Conservation (phyloP, 106 monocot species). For the Triglochin maritima region DNA sequence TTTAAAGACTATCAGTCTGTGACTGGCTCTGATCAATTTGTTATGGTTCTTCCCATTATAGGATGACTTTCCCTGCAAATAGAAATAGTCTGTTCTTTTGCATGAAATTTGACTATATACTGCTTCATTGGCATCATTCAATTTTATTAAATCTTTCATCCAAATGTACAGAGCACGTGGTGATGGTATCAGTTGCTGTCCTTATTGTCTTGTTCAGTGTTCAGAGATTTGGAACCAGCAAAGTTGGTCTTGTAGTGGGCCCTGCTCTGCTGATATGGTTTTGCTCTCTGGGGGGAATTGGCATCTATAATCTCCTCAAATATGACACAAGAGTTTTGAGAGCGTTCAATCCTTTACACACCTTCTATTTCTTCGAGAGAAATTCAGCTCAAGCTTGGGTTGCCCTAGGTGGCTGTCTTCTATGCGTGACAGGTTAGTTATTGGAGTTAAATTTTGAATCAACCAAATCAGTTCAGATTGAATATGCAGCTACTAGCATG, state of each 20-base stretch:
- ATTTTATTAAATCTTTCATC: neutral
- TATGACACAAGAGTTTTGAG: conserved; percentile 45
- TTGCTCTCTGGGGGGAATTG: conserved; percentile 70
- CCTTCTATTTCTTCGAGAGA: conserved; percentile 52
- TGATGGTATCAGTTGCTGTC: conserved; percentile 79
- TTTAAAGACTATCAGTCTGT: too few species aligned
- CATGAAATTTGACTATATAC: neutral
- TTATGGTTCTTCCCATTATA: too few species aligned
- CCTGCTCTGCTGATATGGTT: conserved; percentile 90
- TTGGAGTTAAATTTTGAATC: neutral
- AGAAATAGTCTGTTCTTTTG: neutral
- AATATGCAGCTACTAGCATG: too few species aligned
- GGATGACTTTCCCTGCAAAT: too few species aligned
- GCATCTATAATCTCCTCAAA: conserved; percentile 67
- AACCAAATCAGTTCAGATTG: too few species aligned
- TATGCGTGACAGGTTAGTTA: conserved; percentile 68
- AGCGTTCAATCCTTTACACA: conserved; percentile 71
- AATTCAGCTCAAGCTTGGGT: conserved; percentile 66
- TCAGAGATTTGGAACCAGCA: conserved; percentile 83
- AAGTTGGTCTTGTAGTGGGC: conserved; percentile 76
- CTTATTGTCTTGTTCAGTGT: conserved; percentile 72
- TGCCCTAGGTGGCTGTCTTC: conserved; percentile 77
- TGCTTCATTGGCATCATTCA: neutral
- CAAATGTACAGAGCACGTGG: conserved; percentile 52
- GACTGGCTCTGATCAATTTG: too few species aligned